A percentile compares a stretch with the other conserved stretches of the same genome.
phyloP scores from a whole-genome alignment of 768 basidiomycete species.

The Serendipita sp. region DNA sequence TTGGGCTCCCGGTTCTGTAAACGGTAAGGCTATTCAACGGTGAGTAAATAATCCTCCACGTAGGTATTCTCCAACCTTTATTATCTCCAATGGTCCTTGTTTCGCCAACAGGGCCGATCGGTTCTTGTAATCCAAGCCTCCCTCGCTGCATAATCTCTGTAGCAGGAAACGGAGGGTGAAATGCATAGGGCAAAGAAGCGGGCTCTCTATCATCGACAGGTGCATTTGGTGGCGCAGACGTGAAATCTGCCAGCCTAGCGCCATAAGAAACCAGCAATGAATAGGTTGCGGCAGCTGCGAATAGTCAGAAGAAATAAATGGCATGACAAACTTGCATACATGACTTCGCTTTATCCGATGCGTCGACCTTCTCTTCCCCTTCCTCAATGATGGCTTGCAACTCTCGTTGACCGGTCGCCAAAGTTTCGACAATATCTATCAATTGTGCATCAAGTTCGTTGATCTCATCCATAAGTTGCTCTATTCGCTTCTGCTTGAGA shows the following conservation, averaged over 20 bases:
- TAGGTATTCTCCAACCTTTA: constrained; percentile 21
- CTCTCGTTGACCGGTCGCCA: constrained; percentile 50
- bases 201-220: constrained; percentile 57
- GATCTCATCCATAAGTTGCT: constrained; percentile 54
- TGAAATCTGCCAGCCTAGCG: constrained; percentile 69
- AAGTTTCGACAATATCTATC: constrained; percentile 46
- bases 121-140: constrained; percentile 61
- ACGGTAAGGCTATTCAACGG: background rate
- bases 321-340: constrained; percentile 27
- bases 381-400: constrained; percentile 55
- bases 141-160: constrained; percentile 84
- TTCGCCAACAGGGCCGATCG: constrained; percentile 61
- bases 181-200: constrained; percentile 53
- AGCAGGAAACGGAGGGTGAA: constrained; percentile 83
- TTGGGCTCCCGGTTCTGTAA: constrained; percentile 8
- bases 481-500: constrained; percentile 56
- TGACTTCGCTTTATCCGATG: constrained; percentile 54
- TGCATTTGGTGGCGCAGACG: constrained; percentile 79
- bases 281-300: constrained; percentile 58
- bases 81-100: constrained; percentile 66
- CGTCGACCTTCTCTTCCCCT: constrained; percentile 53
- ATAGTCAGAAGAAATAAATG: background rate
- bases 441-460: constrained; percentile 47
- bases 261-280: constrained; percentile 73
- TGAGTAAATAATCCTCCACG: background rate